phyloP scores from a whole-genome alignment of 1,139 yeast species.

The Debaryomyces psychrophilus region DNA sequence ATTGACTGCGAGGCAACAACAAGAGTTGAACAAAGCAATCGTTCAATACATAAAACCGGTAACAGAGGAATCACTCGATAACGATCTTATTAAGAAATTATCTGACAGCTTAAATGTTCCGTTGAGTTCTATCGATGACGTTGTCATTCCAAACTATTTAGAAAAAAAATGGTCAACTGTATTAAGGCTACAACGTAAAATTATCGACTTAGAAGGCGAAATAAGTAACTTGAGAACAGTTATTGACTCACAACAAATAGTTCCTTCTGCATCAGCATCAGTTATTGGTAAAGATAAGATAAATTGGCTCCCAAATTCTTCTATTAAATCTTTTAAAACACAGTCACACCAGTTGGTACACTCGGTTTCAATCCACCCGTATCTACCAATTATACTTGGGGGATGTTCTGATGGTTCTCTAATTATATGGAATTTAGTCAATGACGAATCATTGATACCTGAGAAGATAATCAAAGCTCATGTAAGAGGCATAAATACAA shows the following conservation, averaged over 20 bases:
- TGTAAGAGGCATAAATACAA: conserved; percentile 65
- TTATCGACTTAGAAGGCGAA: conserved; percentile 60
- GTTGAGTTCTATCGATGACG: conserved; percentile 16
- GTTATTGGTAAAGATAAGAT: conserved; percentile 36
- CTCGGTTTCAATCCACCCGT: conserved; percentile 72
- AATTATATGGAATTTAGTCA: conserved; percentile 67
- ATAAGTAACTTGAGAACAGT: conserved; percentile 44
- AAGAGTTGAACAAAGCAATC: conserved; percentile 58
- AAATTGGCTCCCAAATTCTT: conserved; percentile 72
- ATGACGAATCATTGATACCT: conserved; percentile 65
- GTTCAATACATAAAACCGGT: conserved; percentile 54
- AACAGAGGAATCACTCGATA: conserved; percentile 19
- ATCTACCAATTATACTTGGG: conserved; percentile 62
- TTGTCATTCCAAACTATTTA: conserved; percentile 52
- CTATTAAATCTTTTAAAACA: conserved; percentile 53
- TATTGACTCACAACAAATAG: conserved; percentile 35
- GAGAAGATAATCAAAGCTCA: conserved; percentile 74
- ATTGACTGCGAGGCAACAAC: conserved; percentile 53
- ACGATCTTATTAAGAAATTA: conserved; percentile 18
- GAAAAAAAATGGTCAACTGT: conserved; percentile 93
- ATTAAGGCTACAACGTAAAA: conserved; percentile 72
- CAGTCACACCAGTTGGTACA: conserved; percentile 62
- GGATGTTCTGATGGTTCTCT: conserved; percentile 79
- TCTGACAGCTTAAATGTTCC: conserved; percentile 20
- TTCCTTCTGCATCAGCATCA: conserved; percentile 8